Conservation (phyloP, 768 basidiomycete genomes). For the Termitomyces sp. region DNA sequence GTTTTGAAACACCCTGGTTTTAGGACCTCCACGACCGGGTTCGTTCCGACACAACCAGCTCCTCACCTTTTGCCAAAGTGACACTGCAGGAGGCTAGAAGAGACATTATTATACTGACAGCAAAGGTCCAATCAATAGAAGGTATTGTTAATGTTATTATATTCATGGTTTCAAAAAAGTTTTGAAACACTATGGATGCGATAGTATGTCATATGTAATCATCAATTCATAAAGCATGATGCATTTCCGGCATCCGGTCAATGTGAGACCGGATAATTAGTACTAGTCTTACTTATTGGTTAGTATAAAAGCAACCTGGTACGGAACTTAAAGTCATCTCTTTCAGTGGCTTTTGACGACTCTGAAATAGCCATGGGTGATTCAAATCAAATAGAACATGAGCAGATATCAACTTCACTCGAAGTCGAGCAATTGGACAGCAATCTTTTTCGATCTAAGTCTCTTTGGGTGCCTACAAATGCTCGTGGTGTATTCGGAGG, state of each 20-base stretch:
- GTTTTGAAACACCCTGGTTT: too few relatives aligned
- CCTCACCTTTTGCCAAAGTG: too few relatives aligned
- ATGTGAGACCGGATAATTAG: conserved; percentile 24
- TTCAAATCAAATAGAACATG: conserved; percentile 54
- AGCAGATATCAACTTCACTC: conserved; percentile 67
- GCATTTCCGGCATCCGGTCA: neutral
- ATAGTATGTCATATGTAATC: too few relatives aligned
- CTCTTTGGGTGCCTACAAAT: conserved; percentile 55
- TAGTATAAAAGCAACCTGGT: conserved; percentile 46
- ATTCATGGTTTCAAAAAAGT: too few relatives aligned
- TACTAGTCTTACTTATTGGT: too few relatives aligned
- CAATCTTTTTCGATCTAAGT: conserved; percentile 76
- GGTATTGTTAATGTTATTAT: too few relatives aligned
- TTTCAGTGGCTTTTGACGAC: neutral
- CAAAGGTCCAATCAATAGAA: too few relatives aligned
- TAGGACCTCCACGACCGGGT: too few relatives aligned
- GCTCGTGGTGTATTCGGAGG: conserved; percentile 83
- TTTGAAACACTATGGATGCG: too few relatives aligned
- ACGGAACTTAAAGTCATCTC: conserved; percentile 48
- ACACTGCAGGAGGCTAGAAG: too few relatives aligned
- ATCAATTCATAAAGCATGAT: conserved; percentile 46
- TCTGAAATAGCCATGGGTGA: conserved; percentile 19
- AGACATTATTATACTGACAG: too few relatives aligned
- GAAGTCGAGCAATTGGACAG: conserved; percentile 77
- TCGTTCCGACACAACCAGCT: too few relatives aligned